Percentiles rank a stretch among this genome's conserved stretches.
These are phyloP conservation scores for Phanerochaete sordida DNA, from an alignment of 768 basidiomycete genomes.

Conservation along the genomic window DNA sequence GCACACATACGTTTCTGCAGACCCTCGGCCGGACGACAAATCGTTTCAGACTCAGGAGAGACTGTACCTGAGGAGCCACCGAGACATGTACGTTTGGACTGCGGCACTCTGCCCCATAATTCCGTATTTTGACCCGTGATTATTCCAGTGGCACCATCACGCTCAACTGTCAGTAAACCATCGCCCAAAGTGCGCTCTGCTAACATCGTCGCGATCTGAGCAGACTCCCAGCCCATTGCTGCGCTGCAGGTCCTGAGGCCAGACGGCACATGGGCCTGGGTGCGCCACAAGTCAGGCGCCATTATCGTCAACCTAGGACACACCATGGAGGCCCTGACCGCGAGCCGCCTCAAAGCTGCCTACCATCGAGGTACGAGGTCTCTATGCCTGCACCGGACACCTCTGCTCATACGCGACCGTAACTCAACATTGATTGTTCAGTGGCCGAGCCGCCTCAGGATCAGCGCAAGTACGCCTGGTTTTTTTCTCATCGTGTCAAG, in stretches of 20 bases:
- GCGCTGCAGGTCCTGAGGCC: background rate
- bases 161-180: background rate
- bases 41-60: background rate
- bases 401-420: background rate
- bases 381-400: background rate
- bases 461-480: background rate
- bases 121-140: background rate
- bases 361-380: conserved; percentile 1
- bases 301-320: background rate
- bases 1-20: no score
- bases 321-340: background rate
- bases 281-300: background rate
- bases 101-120: background rate
- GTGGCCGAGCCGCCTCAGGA: background rate
- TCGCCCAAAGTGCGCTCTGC: no score
- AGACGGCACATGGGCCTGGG: background rate
- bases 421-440: no score
- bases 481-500: no score
- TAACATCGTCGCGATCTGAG: no score
- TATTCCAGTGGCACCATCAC: background rate
- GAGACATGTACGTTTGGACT: background rate
- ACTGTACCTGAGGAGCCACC: background rate
- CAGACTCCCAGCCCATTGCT: conserved; percentile 1
- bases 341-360: background rate
- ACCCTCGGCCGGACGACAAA: no score